Conservation (phyloP, 331 rosid genomes). For the Malus hybrid region DNA sequence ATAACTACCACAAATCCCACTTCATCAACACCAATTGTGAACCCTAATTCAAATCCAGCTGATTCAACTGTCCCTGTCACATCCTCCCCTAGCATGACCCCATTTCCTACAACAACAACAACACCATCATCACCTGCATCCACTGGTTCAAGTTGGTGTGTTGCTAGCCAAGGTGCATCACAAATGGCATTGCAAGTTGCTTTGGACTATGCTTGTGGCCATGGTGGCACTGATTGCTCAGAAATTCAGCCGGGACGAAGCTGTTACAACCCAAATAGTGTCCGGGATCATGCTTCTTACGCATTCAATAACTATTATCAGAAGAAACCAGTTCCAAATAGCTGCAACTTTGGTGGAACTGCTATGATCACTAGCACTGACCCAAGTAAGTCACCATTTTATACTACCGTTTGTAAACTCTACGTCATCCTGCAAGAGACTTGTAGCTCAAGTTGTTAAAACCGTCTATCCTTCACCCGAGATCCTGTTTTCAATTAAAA, state of each 20-base stretch:
- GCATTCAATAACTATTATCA: slow-evolving; percentile 86
- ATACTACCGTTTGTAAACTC: neutral
- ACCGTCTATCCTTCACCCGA: accelerated
- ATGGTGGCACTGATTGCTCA: slow-evolving; percentile 72
- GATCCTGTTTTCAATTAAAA: neutral
- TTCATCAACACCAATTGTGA: slow-evolving; percentile 51
- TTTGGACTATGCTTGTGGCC: slow-evolving; percentile 89
- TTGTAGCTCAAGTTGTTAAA: too few species aligned
- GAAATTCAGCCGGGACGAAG: slow-evolving; percentile 67
- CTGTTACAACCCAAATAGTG: slow-evolving; percentile 62
- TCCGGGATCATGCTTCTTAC: slow-evolving; percentile 74
- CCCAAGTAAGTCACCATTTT: slow-evolving; percentile 57
- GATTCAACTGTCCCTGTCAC: slow-evolving; percentile 46
- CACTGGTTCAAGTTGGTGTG: slow-evolving; percentile 72
- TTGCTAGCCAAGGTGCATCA: slow-evolving; percentile 71
- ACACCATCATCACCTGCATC: slow-evolving; percentile 20
- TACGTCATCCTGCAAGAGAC: neutral
- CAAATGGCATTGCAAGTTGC: slow-evolving; percentile 60
- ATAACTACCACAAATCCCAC: slow-evolving; percentile 46
- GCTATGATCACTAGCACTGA: slow-evolving; percentile 80
- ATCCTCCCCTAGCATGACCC: slow-evolving; percentile 33
- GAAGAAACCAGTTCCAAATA: slow-evolving; percentile 78
- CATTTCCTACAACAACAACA: slow-evolving; percentile 23
- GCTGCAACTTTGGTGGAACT: slow-evolving; percentile 94
- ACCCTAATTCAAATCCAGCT: slow-evolving; percentile 72